Base-by-base conservation (phyloP, 805 yeast genomes). In the Suhomyces sp. region DNA sequence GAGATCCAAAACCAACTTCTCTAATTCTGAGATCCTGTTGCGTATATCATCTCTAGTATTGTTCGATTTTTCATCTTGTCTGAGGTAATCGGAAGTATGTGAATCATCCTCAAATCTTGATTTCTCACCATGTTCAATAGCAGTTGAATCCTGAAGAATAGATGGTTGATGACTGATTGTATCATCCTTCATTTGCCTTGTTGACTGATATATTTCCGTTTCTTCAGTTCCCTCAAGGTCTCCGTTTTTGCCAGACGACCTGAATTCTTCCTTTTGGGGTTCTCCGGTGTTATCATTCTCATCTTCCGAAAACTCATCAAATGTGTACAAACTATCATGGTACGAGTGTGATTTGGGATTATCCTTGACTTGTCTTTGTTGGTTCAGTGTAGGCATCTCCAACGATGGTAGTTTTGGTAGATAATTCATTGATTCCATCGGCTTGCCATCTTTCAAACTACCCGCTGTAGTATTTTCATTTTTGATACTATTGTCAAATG, bases 291-390 rank as follows among this genome's bases (percentile, higher is more conserved):
- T 12, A n/a, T 33, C 26, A 12, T 39, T 41, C 18, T 40, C 40
- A 12, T 36, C 39, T 14, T 52, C 51, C 1, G 54, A 42, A 12
- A 41, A 27, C 25, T 58, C 65, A 31, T 63, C 69, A 43, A 52
- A 60, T 2, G 70, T 65, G 34, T 58, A 65, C 4, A 61, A 51
- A 19, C 58, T 54, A 17, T 48, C 53, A 21, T 38, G 16, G 18
- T 12, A 20, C 20, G 17, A 15, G 19, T 25, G 35, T 6, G 13
- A n/a, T n/a, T n/a, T n/a, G n/a, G n/a, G n/a, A n/a, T n/a, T n/a
- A 27, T 27, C n/a, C 11, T 8, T 7, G 20, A 17, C 30, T 27
- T 10, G 7, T 15, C 20, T 28, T 34, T 27, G 26, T 15, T n/a
- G n/a, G n/a, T n/a, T n/a, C n/a, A n/a, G n/a, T n/a, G n/a, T n/a